Base-by-base conservation (phyloP, 768 basidiomycete species). In the Mycena crocata region DNA sequence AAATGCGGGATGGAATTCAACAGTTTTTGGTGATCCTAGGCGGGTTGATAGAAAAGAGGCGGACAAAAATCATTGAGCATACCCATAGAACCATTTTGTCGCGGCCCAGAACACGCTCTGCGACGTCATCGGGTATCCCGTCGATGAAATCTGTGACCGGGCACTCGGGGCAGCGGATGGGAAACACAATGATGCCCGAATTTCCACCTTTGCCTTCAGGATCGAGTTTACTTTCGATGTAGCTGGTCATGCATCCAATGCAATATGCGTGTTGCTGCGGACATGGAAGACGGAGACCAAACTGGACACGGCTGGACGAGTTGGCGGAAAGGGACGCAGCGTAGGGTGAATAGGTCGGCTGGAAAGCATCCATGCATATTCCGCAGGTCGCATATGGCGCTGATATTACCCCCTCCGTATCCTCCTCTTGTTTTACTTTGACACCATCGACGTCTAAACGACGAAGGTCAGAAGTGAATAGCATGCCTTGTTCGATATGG, bases 331-430 rank as follows among this genome's bases (percentile, higher is more conserved):
- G 69, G 5, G 80, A 72, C 0, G 81, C 80, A 5, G 71, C 66
- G 32, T 77, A 62, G 15, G 80, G 79, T 2, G 79, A 78, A 64
- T 78, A 65, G 0, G 80, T 79, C 9, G 62, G 62, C 42, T 78
- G 76, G 62, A 81, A 81, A 1, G 78, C 66, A 49, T 83, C 82
- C 65, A 80, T 73, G 70, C 82, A 82, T 49, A 82, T 82, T 5
- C 78, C 80, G 56, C 81, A 82, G 1, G 44, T 75, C 2, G 75
- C 71, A 55, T 77, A 78, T 6, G 55, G 35, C 10, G 55, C n/a
- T n/a, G 13, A 26, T 13, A 55, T 35, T 39, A 58, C 31, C 21
- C 64, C 57, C 17, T 65, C 57, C 56, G 54, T 62, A 5, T 66
- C 54, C 40, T 72, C 54, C 40, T 72, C 66, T 49, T 64, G 40